A percentile compares a stretch with the other conserved stretches of the same genome.
These are phyloP conservation scores for Mycena rebaudengoi DNA, from an alignment of 768 basidiomycete species.

Conservation along the genomic window DNA sequence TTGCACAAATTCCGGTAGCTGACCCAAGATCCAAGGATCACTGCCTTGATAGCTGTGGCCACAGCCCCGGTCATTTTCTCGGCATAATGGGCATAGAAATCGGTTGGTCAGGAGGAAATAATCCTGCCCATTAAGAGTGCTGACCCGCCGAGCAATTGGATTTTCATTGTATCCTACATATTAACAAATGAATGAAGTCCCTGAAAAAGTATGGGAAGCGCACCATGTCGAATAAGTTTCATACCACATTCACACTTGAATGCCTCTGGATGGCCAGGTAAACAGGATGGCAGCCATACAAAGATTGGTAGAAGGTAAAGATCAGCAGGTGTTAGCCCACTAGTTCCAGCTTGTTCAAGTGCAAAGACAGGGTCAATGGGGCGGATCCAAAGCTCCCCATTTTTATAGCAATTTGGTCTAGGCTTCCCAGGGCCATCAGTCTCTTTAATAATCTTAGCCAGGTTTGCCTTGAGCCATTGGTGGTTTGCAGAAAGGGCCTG, in stretches of 20 bases:
- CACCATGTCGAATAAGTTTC: not conserved
- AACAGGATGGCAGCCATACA: not conserved
- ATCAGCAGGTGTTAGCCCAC: no score
- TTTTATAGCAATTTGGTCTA: no score
- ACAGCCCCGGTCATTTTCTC: not conserved
- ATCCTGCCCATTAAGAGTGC: not conserved
- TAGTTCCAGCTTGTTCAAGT: no score
- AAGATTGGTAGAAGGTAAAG: not conserved
- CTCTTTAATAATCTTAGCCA: no score
- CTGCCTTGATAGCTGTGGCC: not conserved
- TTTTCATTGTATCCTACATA: not conserved
- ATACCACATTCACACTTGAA: not conserved
- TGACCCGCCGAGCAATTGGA: not conserved
- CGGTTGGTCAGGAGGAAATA: not conserved
- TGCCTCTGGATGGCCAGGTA: not conserved
- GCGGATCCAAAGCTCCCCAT: no score
- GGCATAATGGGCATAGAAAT: not conserved
- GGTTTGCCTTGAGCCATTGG: no score
- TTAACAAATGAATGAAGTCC: no score
- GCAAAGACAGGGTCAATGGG: no score
- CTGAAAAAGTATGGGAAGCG: not conserved
- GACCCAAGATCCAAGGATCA: conserved; percentile 5
- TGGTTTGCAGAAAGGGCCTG: no score
- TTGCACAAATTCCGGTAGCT: conserved; percentile 22
- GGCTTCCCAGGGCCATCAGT: no score